Percentiles rank a stretch among this genome's conserved stretches.
Evolutionary conservation across 805 yeast species (phyloP).

Genomic region (Candida corydali): DNA sequence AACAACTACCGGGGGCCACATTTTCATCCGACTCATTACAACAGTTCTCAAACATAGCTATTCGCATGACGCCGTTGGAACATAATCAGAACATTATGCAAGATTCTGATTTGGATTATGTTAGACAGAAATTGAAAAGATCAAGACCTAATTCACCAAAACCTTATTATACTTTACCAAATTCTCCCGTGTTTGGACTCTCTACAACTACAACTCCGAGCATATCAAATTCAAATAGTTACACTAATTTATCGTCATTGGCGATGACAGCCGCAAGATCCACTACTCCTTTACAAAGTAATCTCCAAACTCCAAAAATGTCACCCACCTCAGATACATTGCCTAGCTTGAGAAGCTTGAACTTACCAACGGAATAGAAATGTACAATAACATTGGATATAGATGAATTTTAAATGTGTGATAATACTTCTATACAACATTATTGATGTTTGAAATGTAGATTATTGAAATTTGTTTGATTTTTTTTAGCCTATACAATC

Average conservation of each 20-base stretch:
- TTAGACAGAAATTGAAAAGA: constrained; percentile 40
- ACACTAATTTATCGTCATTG: constrained; percentile 34
- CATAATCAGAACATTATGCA: constrained; percentile 21
- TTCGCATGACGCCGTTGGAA: constrained; percentile 55
- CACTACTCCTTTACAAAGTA: constrained; percentile 11
- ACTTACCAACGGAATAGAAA: constrained; percentile 12
- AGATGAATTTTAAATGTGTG: too few species aligned
- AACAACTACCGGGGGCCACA: constrained; percentile 8
- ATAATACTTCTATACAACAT: too few species aligned
- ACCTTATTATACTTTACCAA: constrained; percentile 35
- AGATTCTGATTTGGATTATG: constrained; percentile 46
- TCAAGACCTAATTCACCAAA: constrained; percentile 51
- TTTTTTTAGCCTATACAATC: too few species aligned
- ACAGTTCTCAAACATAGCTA: constrained; percentile 23
- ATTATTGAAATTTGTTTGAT: too few species aligned
- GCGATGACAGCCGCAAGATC: constrained; percentile 26
- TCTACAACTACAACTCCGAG: constrained; percentile 38
- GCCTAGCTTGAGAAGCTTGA: constrained; percentile 49
- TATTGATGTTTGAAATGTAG: too few species aligned
- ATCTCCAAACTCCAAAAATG: constrained; percentile 22
- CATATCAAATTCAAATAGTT: constrained; percentile 37
- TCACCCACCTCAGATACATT: constrained; percentile 27
- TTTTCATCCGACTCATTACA: constrained; percentile 15
- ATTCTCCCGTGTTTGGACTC: constrained; percentile 40
- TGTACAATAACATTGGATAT: neutral